Percentiles rank a stretch among this genome's conserved stretches.
Evolutionary conservation across 176 grass and related monocot genomes (phyloP).

Genomic region (Elaeis guineensis): DNA sequence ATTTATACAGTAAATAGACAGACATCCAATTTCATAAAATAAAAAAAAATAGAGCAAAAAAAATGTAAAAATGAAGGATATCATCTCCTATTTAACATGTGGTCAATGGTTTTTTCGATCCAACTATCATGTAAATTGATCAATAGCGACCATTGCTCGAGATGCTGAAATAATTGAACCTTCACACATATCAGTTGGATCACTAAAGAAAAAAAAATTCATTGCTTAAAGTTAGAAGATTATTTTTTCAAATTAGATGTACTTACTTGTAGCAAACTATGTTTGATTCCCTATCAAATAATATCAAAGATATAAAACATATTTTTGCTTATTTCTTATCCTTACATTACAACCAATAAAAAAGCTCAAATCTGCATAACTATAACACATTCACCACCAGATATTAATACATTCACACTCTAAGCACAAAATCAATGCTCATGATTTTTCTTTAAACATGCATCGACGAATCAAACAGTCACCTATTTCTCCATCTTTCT

Average conservation of each 20-base stretch:
- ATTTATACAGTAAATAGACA: too few species aligned
- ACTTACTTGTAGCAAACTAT: too few species aligned
- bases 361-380: constrained; percentile 66
- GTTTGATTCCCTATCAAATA: too few species aligned
- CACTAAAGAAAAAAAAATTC: neutral
- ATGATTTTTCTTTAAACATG: constrained; percentile 4
- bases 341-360: constrained; percentile 65
- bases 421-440: constrained; percentile 69
- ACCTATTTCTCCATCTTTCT: too few species aligned
- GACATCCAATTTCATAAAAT: too few species aligned
- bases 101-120: constrained; percentile 50
- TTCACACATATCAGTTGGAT: constrained; percentile 53
- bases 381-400: constrained; percentile 67
- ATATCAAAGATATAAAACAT: neutral
- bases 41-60: too few species aligned
- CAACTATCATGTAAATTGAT: constrained; percentile 68
- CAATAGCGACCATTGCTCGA: constrained; percentile 61
- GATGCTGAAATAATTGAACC: constrained; percentile 68
- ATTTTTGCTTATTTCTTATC: constrained; percentile 10
- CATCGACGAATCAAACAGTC: too few species aligned
- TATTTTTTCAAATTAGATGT: too few species aligned
- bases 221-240: too few species aligned
- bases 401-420: constrained; percentile 48
- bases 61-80: too few species aligned
- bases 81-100: neutral